These are phyloP conservation scores for Fistulifera pelliculosa DNA, from an alignment of 108 stramenopile species.

Conservation along the genomic window DNA sequence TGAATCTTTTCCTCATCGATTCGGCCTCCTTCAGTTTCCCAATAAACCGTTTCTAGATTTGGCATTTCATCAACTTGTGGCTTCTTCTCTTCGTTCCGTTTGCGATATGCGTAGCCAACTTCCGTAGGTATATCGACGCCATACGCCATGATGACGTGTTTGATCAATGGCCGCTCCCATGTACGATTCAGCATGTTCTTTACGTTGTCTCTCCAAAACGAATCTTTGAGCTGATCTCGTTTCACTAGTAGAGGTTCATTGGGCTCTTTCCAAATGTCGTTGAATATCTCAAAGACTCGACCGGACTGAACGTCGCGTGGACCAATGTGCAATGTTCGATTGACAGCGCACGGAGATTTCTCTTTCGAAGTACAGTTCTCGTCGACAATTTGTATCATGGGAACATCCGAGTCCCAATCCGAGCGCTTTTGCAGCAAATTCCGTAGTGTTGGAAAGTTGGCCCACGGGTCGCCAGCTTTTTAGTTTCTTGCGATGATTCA, in stretches of 20 bases:
- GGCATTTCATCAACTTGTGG: constrained; percentile 24
- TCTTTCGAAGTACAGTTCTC: constrained; percentile 37
- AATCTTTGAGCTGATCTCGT: constrained; percentile 55
- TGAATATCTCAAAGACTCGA: constrained; percentile 52
- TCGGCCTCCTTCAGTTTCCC: constrained; percentile 54
- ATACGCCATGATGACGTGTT: constrained; percentile 80
- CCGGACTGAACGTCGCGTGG: constrained; percentile 53
- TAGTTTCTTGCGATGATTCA: constrained; percentile 21
- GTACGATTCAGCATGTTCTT: constrained; percentile 60
- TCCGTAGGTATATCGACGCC: constrained; percentile 81
- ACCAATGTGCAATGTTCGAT: constrained; percentile 16
- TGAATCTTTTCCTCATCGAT: constrained; percentile 14
- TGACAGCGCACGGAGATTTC: constrained; percentile 19
- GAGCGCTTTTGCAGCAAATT: constrained; percentile 48
- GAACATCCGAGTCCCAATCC: constrained; percentile 65
- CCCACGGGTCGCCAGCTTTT: constrained; percentile 53
- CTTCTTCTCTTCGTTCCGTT: constrained; percentile 34
- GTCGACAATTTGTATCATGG: constrained; percentile 47
- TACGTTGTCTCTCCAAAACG: constrained; percentile 45
- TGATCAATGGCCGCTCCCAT: constrained; percentile 79
- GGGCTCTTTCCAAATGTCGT: constrained; percentile 58
- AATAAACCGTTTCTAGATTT: constrained; percentile 35
- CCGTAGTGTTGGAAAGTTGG: constrained; percentile 48
- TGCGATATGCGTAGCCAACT: constrained; percentile 56
- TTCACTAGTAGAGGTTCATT: constrained; percentile 58